Conservation (phyloP, 1,284 basidiomycete species). For the Mycosarcoma maydis region DNA sequence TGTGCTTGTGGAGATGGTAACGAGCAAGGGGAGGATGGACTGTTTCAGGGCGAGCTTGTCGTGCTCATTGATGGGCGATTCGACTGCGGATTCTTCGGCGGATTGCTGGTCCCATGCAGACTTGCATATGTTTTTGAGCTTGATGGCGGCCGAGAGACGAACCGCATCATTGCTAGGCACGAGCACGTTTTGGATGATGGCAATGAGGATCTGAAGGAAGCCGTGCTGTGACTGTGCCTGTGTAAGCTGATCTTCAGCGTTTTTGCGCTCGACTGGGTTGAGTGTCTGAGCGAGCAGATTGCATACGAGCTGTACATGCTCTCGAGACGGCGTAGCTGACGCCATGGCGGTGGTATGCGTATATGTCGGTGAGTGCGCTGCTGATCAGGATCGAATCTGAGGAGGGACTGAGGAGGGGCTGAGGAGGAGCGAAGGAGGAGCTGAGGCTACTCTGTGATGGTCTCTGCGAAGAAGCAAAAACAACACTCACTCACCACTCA, state of each 20-base stretch:
- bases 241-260: slow-evolving; percentile 58
- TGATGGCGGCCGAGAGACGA: slow-evolving; percentile 63
- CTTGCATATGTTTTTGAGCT: slow-evolving; percentile 65
- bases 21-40: slow-evolving; percentile 83
- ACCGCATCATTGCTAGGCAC: slow-evolving; percentile 46
- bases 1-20: slow-evolving; percentile 71
- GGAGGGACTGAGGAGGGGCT: too few species aligned
- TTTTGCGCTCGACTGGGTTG: slow-evolving; percentile 49
- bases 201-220: slow-evolving; percentile 59
- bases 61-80: slow-evolving; percentile 9
- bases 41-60: slow-evolving; percentile 77
- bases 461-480: slow-evolving; percentile 2
- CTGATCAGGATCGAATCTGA: not conserved
- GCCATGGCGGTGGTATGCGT: slow-evolving; percentile 9
- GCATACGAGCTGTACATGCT: slow-evolving; percentile 57
- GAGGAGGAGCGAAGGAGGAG: too few species aligned
- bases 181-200: slow-evolving; percentile 50
- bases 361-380: not conserved
- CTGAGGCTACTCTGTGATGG: too few species aligned
- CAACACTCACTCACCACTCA: too few species aligned
- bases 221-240: slow-evolving; percentile 54
- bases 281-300: slow-evolving; percentile 61
- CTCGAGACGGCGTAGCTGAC: slow-evolving; percentile 14
- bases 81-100: slow-evolving; percentile 34
- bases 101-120: slow-evolving; percentile 59